A percentile compares a stretch with the other conserved stretches of the same genome.
Evolutionary conservation across 495 filamentous ascomycete species (phyloP).

Genomic region (Penicillium dipodomyicola): DNA sequence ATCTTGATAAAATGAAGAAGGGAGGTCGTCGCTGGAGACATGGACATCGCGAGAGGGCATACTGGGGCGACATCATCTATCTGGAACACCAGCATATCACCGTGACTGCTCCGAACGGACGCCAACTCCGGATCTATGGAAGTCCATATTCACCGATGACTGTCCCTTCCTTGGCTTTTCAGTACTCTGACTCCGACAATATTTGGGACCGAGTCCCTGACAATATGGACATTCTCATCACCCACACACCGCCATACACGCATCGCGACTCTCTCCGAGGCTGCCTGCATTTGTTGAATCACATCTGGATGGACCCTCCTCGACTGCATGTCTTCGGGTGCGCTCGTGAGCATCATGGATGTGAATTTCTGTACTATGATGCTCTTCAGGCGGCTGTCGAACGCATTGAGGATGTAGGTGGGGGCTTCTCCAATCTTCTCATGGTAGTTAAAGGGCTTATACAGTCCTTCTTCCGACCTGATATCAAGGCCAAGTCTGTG

Average conservation of each 20-base stretch:
- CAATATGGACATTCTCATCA: not conserved
- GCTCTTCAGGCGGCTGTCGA: not conserved
- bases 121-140: not conserved
- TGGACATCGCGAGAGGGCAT: not conserved
- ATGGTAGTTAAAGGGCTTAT: not conserved
- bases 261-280: not conserved
- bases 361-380: not conserved
- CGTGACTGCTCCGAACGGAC: not conserved
- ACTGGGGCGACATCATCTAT: not conserved
- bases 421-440: not conserved
- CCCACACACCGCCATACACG: conserved; percentile 2
- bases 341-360: not conserved
- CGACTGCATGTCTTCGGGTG: not conserved
- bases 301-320: not conserved
- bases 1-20: not conserved
- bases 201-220: not conserved
- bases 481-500: not conserved
- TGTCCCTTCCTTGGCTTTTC: not conserved
- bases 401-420: not conserved
- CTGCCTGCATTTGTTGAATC: not conserved
- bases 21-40: not conserved
- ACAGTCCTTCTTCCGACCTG: not conserved
- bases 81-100: not conserved
- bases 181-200: not conserved
- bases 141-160: not conserved